These are phyloP conservation scores for Mycosphaerella arachidis DNA, from an alignment of 2,329 filamentous ascomycete species.

Conservation along the genomic window DNA sequence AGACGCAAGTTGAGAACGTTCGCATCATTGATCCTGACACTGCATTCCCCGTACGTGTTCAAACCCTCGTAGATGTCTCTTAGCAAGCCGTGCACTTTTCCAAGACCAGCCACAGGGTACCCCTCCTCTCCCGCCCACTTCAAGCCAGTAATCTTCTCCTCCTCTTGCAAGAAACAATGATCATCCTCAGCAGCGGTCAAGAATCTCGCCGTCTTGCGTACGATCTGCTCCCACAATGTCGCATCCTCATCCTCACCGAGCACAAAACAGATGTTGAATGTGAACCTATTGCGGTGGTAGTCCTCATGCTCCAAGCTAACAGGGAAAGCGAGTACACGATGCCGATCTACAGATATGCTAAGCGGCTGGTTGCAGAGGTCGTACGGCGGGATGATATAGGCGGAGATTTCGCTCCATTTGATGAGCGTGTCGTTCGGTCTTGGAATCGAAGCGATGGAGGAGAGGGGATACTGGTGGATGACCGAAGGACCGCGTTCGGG, in stretches of 20 bases:
- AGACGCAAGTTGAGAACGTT: conserved; percentile 31
- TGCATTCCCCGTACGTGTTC: conserved; percentile 93
- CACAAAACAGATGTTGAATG: conserved; percentile 94
- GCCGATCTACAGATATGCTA: conserved; percentile 68
- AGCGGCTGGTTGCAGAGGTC: conserved; percentile 92
- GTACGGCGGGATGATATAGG: conserved; percentile 91
- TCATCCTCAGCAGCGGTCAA: conserved; percentile 91
- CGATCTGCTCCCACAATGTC: conserved; percentile 68
- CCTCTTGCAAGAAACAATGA: conserved; percentile 71
- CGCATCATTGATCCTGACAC: conserved; percentile 22
- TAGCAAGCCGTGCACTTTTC: conserved; percentile 63
- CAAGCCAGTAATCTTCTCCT: conserved; percentile 38
- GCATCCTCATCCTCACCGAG: conserved; percentile 66
- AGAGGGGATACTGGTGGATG: conserved; percentile 30
- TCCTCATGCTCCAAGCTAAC: conserved; percentile 76
- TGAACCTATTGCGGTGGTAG: conserved; percentile 82
- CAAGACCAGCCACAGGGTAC: conserved; percentile 26
- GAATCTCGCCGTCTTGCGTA: conserved; percentile 76
- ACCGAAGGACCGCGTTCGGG: conserved; percentile 41
- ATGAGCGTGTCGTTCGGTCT: conserved; percentile 15
- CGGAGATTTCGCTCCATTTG: conserved; percentile 71
- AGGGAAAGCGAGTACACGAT: conserved; percentile 80
- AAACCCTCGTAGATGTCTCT: conserved; percentile 86
- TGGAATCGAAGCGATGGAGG: conserved; percentile 20
- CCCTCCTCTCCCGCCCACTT: conserved; percentile 27